Conservation (phyloP, 176 grass and related monocot species). For the Carex myosuroides region DNA sequence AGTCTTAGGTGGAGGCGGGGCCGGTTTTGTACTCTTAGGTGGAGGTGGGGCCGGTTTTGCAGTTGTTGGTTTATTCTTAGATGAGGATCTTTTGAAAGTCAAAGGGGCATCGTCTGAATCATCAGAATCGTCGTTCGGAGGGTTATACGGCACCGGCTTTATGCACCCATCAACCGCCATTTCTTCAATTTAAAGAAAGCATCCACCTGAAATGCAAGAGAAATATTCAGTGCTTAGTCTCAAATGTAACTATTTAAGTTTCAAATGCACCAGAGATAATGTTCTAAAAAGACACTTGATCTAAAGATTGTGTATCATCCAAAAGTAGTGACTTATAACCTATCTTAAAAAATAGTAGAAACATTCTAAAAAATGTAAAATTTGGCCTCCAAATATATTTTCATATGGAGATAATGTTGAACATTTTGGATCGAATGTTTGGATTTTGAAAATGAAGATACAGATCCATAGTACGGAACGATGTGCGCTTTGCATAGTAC, state of each 20-base stretch:
- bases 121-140: conserved; percentile 20
- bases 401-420: too few species aligned
- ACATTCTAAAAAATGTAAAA: too few species aligned
- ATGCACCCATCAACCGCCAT: conserved; percentile 26
- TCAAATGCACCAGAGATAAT: neutral
- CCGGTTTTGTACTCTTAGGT: neutral
- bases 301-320: too few species aligned
- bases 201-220: conserved; percentile 10
- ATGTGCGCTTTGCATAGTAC: too few species aligned
- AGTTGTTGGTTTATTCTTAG: conserved; percentile 4
- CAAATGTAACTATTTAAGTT: neutral
- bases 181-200: neutral
- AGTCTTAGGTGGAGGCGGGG: neutral
- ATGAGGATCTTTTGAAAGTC: conserved; percentile 28
- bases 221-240: neutral
- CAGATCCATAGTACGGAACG: too few species aligned
- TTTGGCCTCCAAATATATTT: too few species aligned
- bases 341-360: too few species aligned
- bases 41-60: conserved; percentile 4
- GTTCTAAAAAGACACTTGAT: too few species aligned
- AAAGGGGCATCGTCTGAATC: conserved; percentile 54
- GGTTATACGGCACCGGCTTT: neutral
- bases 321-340: too few species aligned
- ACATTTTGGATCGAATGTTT: too few species aligned
- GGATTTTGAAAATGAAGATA: too few species aligned